Percentiles rank a stretch among this genome's conserved stretches.
These are phyloP conservation scores for Cubamyces sp. DNA, from an alignment of 768 basidiomycete species.

Conservation along the genomic window DNA sequence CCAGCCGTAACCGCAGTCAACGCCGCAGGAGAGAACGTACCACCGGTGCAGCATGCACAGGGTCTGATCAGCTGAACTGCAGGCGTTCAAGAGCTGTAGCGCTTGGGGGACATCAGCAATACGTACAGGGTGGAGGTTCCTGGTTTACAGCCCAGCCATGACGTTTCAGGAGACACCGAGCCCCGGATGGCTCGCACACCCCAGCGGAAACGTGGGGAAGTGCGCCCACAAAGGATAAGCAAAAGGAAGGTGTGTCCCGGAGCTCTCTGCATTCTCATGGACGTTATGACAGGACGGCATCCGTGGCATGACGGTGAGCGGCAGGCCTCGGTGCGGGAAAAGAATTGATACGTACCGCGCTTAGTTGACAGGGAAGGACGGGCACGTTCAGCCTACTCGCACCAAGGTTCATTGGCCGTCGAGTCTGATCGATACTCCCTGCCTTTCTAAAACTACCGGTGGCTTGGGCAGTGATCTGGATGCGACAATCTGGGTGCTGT, in stretches of 20 bases:
- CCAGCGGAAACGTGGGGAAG: neutral
- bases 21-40: neutral
- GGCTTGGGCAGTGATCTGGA: too few relatives aligned
- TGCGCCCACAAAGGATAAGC: conserved; percentile 5
- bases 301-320: neutral
- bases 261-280: neutral
- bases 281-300: neutral
- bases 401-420: too few relatives aligned
- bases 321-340: neutral
- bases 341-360: too few relatives aligned
- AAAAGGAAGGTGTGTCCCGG: conserved; percentile 4
- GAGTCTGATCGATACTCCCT: too few relatives aligned
- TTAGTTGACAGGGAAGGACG: neutral
- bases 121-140: neutral
- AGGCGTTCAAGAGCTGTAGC: neutral
- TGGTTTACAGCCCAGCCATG: neutral
- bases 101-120: neutral
- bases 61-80: neutral
- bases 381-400: neutral
- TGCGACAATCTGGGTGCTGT: too few relatives aligned
- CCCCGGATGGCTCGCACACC: too few relatives aligned
- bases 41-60: neutral
- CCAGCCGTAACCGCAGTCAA: neutral
- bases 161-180: neutral
- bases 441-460: too few relatives aligned